Base-by-base conservation (phyloP, 2,329 filamentous ascomycete species). In the Didymella sp. region DNA sequence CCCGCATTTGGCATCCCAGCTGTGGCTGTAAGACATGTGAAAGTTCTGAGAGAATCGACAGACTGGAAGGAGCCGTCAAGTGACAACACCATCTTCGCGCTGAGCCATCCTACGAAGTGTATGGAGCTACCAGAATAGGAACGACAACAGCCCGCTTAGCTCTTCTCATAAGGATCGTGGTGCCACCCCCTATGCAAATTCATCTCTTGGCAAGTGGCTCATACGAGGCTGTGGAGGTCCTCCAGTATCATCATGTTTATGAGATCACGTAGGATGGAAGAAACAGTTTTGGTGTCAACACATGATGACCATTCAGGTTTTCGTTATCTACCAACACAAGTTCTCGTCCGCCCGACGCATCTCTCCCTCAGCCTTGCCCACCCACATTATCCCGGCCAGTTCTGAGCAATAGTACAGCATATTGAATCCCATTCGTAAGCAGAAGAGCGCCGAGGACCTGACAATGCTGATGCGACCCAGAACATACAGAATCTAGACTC, bases 401-500 rank as follows among this genome's bases (percentile, higher is more conserved):
- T 17, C 30, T 11, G 37, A 25, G 38, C 12, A 15, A 21, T 27
- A 41, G 12, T 6, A 31, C 27, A 28, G 43, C 8, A 21, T 4
- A 24, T 24, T 24, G 25, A 24, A 24, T 38, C 24, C 41, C 28
- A 17, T 25, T 13, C 27, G n/a, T 33, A 37, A 31, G 30, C 37
- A 38, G 37, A 40, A 49, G 17, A 55, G 50, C 52, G 46, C 52
- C 40, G n/a, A 41, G 33, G 46, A 33, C 53, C 41, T 35, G 41
- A 50, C 30, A 40, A 56, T 56, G 53, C 53, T 35, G 41, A 50
- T 46, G 41, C 53, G 19, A 56, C 53, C 53, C 46, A 56, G 46
- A 51, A 46, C 21, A 40, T 44, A 45, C 53, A 55, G 45, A 56
- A 38, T 47, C 56, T 37, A 22, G 63, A 66, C 59, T 58, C 61